Evolutionary conservation across 257 asterid species (phyloP).

Genomic region (Przewalskia tangutica): DNA sequence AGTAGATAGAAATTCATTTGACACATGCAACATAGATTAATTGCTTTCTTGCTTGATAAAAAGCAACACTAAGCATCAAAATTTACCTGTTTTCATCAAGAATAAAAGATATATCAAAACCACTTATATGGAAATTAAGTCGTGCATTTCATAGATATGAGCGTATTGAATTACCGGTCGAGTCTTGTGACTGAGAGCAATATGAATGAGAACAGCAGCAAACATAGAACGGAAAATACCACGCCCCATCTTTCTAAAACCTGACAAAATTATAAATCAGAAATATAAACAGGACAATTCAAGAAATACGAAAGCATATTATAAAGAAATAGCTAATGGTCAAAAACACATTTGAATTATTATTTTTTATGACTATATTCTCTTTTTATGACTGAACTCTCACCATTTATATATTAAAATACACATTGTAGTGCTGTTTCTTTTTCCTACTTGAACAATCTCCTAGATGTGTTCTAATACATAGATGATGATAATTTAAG

Average conservation of each 20-base stretch:
- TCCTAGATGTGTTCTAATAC: too few species aligned
- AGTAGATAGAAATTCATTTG: neutral
- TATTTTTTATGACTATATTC: too few species aligned
- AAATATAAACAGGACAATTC: neutral
- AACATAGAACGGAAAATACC: slow-evolving; percentile 40
- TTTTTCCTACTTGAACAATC: too few species aligned
- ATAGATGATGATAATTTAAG: too few species aligned
- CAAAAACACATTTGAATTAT: too few species aligned
- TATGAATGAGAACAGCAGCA: slow-evolving; percentile 58
- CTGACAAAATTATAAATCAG: slow-evolving; percentile 20
- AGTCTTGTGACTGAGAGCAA: slow-evolving; percentile 61
- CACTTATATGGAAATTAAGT: neutral
- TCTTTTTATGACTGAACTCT: too few species aligned
- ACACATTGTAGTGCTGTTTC: too few species aligned
- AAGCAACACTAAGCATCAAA: neutral
- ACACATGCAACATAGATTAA: neutral
- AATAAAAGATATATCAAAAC: neutral
- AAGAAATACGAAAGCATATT: neutral
- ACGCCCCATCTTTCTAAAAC: slow-evolving; percentile 66
- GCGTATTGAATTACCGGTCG: slow-evolving; percentile 40
- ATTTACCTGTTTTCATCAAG: too few species aligned
- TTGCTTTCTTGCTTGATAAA: neutral
- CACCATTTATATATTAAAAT: too few species aligned
- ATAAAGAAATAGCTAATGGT: too few species aligned
- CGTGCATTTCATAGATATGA: neutral